Percentiles rank a stretch among this genome's conserved stretches.
Conservation (phyloP, 2,329 filamentous ascomycete genomes). For the Ophiocordyceps camponoti-leonardi region DNA sequence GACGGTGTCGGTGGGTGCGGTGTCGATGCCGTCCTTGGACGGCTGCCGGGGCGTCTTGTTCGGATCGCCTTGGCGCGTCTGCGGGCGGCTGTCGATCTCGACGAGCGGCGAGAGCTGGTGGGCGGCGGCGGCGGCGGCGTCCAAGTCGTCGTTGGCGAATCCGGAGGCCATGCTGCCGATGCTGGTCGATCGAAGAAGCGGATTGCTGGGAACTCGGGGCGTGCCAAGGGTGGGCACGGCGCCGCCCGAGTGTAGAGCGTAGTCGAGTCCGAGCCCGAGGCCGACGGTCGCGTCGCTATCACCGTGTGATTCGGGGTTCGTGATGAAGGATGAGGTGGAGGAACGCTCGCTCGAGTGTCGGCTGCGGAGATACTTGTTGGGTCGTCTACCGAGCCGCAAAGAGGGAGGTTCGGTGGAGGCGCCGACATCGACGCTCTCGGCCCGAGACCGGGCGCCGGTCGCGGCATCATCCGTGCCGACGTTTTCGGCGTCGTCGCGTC, state of each 20-base stretch:
- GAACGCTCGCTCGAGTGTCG: slow-evolving; percentile 40
- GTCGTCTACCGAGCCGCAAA: slow-evolving; percentile 26
- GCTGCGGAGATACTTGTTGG: slow-evolving; percentile 37
- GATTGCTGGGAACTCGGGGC: slow-evolving; percentile 32
- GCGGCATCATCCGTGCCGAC: slow-evolving; percentile 9
- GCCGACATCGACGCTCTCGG: slow-evolving; percentile 23
- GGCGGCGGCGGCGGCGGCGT: slow-evolving; percentile 3
- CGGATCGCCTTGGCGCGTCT: slow-evolving; percentile 21
- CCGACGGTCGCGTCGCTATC: slow-evolving; percentile 61
- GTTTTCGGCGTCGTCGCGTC: slow-evolving; percentile 6
- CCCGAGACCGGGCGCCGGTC: slow-evolving; percentile 11
- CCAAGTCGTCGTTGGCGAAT: slow-evolving; percentile 39
- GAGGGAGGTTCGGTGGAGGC: slow-evolving; percentile 25
- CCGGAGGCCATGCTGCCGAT: slow-evolving; percentile 73
- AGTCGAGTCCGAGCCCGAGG: slow-evolving; percentile 51
- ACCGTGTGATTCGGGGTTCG: slow-evolving; percentile 33
- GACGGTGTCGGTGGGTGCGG: slow-evolving; percentile 68
- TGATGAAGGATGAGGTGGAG: slow-evolving; percentile 41
- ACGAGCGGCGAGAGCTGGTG: slow-evolving; percentile 27
- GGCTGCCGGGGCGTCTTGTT: slow-evolving; percentile 55
- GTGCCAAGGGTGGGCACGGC: slow-evolving; percentile 41
- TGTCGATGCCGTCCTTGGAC: slow-evolving; percentile 27
- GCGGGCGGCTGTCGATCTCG: slow-evolving; percentile 26
- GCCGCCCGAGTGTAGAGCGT: slow-evolving; percentile 67
- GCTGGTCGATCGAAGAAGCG: slow-evolving; percentile 61